Evolutionary conservation across 2,329 filamentous ascomycete genomes (phyloP), one percentile per base, ranked within the genome.

Genomic region (Daldinia sp.): DNA sequence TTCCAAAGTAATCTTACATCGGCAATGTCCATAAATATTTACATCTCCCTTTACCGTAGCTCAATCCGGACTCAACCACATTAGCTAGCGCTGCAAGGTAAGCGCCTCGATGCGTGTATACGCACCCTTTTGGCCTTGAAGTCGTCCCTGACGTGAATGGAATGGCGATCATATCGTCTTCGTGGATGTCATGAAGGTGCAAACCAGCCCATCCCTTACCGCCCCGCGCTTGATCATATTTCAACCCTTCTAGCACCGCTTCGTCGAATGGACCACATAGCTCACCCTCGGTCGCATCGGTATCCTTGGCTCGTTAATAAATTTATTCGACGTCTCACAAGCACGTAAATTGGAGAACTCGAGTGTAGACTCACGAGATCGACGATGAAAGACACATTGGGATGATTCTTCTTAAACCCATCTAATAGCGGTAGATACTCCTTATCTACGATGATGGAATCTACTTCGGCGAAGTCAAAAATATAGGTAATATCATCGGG

Each of bases 61-160:
- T 97, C 41, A 99, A 82, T 0, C 92, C 92, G 0, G 91, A 93
- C 76, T 99, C 95, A 60, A 98, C 87, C 0, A 98, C 82, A 75
- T 98, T 98, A 9, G 82, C 94, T 68, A 97, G 73, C 0, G 93
- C 83, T 0, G 93, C 94, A 10, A 99, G 83, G 74, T 98, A 99
- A 6, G 87, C 88, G 3, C 94, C 91, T 47, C 95, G 86, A 76
- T 98, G 92, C 1, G 93, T 97, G 74, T 91, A 97, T 57, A 96
- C 88, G 2, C 97, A 94, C 4, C 95, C 95, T 77, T 99, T 98
- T 1, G 95, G 95, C 27, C 86, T 83, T 0, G 94, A 93, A 0
- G 95, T 98, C 0, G 95, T 98, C 3, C 94, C 94, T 25, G 91
- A 95, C 0, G 95, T 99, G 76, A 98, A 98, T 1, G 94, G 92